Conservation (phyloP, 306 rosid genomes). For the Dryas drummondii region DNA sequence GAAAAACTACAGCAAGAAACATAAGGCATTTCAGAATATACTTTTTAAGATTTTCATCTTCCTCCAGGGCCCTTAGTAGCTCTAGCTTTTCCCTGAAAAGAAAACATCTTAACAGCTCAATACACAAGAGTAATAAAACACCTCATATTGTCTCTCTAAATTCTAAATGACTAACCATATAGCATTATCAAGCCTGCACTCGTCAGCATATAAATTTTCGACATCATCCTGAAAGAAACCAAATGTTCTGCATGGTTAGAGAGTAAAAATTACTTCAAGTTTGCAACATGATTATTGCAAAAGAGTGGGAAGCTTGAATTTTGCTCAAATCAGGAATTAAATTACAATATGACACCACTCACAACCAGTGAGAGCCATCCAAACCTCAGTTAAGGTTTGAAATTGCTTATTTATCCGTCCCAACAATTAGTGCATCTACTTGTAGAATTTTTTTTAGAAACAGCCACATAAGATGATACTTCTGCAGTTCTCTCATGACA, state of each 20-base stretch:
- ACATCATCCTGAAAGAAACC: constrained; percentile 67
- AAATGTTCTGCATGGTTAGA: not conserved
- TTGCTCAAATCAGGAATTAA: not conserved
- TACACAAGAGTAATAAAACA: constrained; percentile 17
- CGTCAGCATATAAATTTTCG: constrained; percentile 52
- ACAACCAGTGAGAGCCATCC: constrained; percentile 9
- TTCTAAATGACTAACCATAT: constrained; percentile 53
- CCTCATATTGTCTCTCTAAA: constrained; percentile 17
- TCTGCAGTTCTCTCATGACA: not conserved
- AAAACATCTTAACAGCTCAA: constrained; percentile 22
- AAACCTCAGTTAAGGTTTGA: constrained; percentile 16
- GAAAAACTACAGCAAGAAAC: not conserved
- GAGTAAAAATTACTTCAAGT: constrained; percentile 14
- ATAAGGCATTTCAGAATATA: constrained; percentile 33
- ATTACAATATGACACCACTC: not conserved
- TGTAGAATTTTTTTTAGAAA: not conserved
- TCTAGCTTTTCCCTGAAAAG: constrained; percentile 62
- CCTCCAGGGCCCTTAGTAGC: constrained; percentile 53
- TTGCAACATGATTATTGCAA: not conserved
- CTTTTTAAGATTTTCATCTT: constrained; percentile 47
- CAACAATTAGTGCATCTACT: not conserved
- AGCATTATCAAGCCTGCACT: constrained; percentile 54
- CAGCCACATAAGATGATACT: not conserved
- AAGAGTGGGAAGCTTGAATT: not conserved
- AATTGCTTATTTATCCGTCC: not conserved